A percentile compares a stretch with the other conserved stretches of the same genome.
phyloP scores from a whole-genome alignment of 148 eudicot genomes.

The Amaranthus cruentus region DNA sequence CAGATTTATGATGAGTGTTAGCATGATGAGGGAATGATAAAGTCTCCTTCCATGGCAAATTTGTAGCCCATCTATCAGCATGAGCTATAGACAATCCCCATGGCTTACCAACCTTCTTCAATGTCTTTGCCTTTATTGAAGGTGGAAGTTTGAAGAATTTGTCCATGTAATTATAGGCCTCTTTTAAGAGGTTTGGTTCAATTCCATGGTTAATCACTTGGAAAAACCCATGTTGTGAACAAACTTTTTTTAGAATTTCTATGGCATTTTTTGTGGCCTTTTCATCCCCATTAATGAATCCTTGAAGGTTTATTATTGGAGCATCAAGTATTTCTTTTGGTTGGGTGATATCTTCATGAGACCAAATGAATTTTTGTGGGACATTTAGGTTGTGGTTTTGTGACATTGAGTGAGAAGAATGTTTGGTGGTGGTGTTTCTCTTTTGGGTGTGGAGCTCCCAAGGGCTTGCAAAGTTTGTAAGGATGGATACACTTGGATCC shows the following conservation, averaged over 20 bases:
- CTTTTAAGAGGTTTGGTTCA: slow-evolving; percentile 21
- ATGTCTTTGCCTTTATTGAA: slow-evolving; percentile 20
- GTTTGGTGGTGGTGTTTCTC: not conserved
- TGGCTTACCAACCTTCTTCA: slow-evolving; percentile 21
- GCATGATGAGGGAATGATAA: slow-evolving; percentile 34
- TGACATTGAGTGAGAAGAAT: not conserved
- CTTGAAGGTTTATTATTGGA: slow-evolving; percentile 37
- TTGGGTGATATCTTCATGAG: slow-evolving; percentile 19
- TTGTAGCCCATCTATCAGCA: slow-evolving; percentile 33
- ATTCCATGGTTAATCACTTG: slow-evolving; percentile 48
- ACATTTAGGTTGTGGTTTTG: slow-evolving; percentile 9
- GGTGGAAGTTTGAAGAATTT: slow-evolving; percentile 34
- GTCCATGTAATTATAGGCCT: slow-evolving; percentile 8
- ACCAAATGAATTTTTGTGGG: slow-evolving; percentile 41
- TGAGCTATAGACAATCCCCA: slow-evolving; percentile 41
- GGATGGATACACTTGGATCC: slow-evolving; percentile 2
- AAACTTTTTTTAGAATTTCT: slow-evolving; percentile 24
- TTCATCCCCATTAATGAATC: slow-evolving; percentile 31
- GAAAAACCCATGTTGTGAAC: slow-evolving; percentile 41
- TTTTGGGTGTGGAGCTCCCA: slow-evolving; percentile 19
- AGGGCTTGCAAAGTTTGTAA: slow-evolving; percentile 16
- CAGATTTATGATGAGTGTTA: slow-evolving; percentile 10
- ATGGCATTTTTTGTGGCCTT: slow-evolving; percentile 27
- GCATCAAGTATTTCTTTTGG: slow-evolving; percentile 27
- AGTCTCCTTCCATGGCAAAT: slow-evolving; percentile 52